Conservation (phyloP, 768 basidiomycete species). For the Chalciporus chontae region DNA sequence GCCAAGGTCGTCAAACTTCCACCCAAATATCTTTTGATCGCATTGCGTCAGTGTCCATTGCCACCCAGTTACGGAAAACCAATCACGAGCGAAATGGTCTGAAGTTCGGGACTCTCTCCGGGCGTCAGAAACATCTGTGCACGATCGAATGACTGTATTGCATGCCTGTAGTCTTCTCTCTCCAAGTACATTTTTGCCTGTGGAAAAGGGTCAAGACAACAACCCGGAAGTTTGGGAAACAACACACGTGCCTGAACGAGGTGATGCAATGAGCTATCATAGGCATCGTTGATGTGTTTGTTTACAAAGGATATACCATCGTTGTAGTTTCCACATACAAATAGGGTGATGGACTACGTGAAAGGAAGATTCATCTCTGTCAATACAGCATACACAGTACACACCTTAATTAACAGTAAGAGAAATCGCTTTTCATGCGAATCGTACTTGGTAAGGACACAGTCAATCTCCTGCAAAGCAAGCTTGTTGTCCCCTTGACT, state of each 20-base stretch:
- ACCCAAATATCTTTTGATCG: constrained; percentile 21
- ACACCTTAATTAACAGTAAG: constrained; percentile 12
- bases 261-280: too few relatives aligned
- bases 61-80: not conserved
- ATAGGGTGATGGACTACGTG: too few relatives aligned
- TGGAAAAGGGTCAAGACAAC: not conserved
- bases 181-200: constrained; percentile 17
- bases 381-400: not conserved
- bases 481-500: not conserved
- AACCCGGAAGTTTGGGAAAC: not conserved
- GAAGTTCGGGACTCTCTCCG: constrained; percentile 14
- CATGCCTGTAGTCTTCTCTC: constrained; percentile 1
- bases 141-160: constrained; percentile 7
- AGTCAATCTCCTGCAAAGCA: constrained; percentile 5
- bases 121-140: constrained; percentile 5
- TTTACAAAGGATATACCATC: too few relatives aligned
- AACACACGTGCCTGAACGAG: constrained; percentile 11
- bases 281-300: too few relatives aligned
- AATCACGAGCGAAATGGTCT: constrained; percentile 12
- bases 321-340: too few relatives aligned
- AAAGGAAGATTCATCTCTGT: too few relatives aligned
- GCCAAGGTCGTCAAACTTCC: constrained; percentile 18
- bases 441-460: not conserved
- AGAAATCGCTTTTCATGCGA: constrained; percentile 1
- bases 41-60: not conserved